Conservation (phyloP, 108 stramenopile genomes). For the Stephanodiscus minutulus region DNA sequence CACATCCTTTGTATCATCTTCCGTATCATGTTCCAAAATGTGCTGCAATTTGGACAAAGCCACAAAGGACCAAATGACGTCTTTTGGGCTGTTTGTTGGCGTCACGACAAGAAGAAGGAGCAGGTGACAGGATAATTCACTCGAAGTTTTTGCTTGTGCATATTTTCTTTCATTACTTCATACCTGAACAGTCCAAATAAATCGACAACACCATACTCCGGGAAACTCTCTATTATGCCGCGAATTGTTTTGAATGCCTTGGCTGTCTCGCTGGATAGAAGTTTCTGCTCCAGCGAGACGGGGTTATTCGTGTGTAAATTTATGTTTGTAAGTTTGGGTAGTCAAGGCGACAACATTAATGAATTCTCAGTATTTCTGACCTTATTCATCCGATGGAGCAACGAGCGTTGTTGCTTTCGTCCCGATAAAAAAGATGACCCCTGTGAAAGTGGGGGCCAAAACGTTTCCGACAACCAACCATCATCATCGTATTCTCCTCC, state of each 20-base stretch:
- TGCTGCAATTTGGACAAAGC: constrained; percentile 51
- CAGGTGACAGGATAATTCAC: neutral
- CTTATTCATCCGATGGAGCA: constrained; percentile 18
- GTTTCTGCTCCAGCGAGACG: constrained; percentile 53
- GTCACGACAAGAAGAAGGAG: neutral
- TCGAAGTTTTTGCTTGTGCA: neutral
- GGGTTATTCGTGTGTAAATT: neutral
- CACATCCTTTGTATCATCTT: constrained; percentile 21
- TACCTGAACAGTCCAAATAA: constrained; percentile 45
- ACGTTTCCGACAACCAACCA: constrained; percentile 1
- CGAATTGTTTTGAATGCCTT: constrained; percentile 58
- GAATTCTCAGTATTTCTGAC: neutral
- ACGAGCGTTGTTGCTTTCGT: constrained; percentile 20
- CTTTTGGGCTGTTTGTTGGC: constrained; percentile 30
- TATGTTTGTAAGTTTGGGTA: neutral
- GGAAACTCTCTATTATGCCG: constrained; percentile 53
- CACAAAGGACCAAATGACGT: constrained; percentile 44
- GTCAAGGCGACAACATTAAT: neutral
- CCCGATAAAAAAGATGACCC: neutral
- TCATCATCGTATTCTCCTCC: neutral
- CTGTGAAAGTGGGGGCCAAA: constrained; percentile 16
- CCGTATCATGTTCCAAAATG: constrained; percentile 31
- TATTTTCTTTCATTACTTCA: neutral
- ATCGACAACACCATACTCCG: constrained; percentile 68
- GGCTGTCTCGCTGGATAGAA: constrained; percentile 53